A percentile compares a stretch with the other conserved stretches of the same genome.
These are phyloP conservation scores for Penicillium crystallinum DNA, from an alignment of 495 filamentous ascomycete genomes.

Conservation along the genomic window DNA sequence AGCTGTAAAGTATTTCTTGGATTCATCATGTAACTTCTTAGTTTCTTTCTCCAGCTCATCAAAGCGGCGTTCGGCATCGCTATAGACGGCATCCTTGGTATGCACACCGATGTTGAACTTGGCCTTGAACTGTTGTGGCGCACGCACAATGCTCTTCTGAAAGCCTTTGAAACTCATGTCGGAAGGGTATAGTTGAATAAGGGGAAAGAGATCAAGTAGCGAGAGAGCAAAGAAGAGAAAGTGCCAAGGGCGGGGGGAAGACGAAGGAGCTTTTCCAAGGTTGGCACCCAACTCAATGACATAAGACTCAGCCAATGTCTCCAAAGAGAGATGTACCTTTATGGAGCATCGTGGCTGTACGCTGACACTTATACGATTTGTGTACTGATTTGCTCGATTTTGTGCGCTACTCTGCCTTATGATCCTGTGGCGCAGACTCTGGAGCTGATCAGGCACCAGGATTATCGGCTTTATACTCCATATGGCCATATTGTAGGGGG, in stretches of 20 bases:
- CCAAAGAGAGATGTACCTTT: too few species aligned
- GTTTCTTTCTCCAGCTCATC: constrained; percentile 92
- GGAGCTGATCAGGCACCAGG: neutral
- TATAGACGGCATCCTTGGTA: constrained; percentile 90
- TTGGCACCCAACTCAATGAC: constrained; percentile 25
- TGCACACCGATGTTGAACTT: constrained; percentile 92
- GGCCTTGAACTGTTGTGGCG: constrained; percentile 84
- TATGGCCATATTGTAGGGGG: too few species aligned
- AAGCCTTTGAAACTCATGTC: constrained; percentile 97
- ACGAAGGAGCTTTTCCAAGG: constrained; percentile 10
- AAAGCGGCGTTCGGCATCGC: constrained; percentile 91
- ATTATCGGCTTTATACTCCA: too few species aligned
- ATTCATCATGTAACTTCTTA: constrained; percentile 92
- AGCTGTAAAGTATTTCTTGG: constrained; percentile 89
- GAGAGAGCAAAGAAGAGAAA: constrained; percentile 9
- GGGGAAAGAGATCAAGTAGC: neutral
- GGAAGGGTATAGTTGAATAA: neutral
- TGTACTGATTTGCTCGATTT: too few species aligned
- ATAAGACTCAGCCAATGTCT: constrained; percentile 24
- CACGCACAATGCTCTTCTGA: constrained; percentile 78
- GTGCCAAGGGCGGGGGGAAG: constrained; percentile 13
- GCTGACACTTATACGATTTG: neutral
- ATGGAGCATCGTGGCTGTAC: constrained; percentile 18
- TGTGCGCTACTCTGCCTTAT: neutral
- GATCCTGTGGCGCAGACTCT: constrained; percentile 7